Percentiles rank a stretch among this genome's conserved stretches.
Evolutionary conservation across 495 filamentous ascomycete genomes (phyloP).

Genomic region (Cercophora samala): DNA sequence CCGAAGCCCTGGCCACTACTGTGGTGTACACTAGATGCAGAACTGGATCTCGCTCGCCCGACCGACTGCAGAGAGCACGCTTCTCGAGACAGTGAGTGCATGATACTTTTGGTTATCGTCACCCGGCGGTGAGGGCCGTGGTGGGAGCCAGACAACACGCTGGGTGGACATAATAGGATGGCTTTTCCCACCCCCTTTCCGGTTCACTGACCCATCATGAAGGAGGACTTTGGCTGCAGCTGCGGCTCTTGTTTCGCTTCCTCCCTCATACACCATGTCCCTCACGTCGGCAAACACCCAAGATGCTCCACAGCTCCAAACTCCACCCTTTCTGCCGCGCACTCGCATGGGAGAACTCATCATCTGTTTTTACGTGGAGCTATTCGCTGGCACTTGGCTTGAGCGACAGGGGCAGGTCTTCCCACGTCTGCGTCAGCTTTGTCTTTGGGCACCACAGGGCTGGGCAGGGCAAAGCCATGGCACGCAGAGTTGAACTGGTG

Average conservation of each 20-base stretch:
- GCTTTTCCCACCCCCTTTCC: neutral
- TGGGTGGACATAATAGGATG: neutral
- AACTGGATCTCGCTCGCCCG: too few species aligned
- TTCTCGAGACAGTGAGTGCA: neutral
- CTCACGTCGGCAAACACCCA: too few species aligned
- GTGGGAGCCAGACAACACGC: neutral
- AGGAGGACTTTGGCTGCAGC: neutral
- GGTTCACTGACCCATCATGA: neutral
- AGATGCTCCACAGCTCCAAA: neutral
- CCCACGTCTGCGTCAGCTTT: neutral
- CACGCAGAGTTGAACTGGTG: neutral
- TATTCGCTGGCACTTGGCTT: neutral
- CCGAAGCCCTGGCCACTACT: neutral
- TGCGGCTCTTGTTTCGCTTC: neutral
- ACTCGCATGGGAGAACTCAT: neutral
- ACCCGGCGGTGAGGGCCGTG: neutral
- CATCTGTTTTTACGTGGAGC: conserved; percentile 2
- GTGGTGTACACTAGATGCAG: too few species aligned
- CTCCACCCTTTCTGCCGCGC: neutral
- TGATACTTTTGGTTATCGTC: neutral
- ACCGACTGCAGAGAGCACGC: too few species aligned
- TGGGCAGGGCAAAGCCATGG: neutral
- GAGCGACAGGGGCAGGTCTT: neutral
- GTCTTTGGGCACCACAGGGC: neutral
- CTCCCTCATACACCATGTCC: neutral